Percentiles rank a stretch among this genome's conserved stretches.
These are phyloP conservation scores for Chlamydomonas incerta DNA, from an alignment of 139 green algal species.

Conservation along the genomic window DNA sequence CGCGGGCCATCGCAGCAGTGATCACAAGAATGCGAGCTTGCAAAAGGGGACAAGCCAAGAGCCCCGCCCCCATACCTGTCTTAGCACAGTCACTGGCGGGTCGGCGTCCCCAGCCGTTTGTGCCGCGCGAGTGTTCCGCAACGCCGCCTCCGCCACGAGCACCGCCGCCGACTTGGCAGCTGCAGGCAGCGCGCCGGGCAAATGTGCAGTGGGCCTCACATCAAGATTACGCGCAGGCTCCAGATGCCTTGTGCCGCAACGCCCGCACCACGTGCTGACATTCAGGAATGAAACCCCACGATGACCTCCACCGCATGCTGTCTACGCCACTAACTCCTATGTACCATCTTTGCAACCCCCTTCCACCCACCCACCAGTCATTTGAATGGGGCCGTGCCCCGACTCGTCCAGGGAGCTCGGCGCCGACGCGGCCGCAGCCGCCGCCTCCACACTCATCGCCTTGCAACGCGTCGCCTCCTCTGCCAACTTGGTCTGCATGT, in stretches of 20 bases:
- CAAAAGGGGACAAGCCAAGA: no score
- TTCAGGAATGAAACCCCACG: no score
- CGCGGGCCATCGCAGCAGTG: no score
- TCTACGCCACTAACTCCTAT: no score
- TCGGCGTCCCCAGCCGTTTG: neutral
- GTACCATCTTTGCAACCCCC: neutral
- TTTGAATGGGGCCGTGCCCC: constrained; percentile 29
- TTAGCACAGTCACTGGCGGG: constrained; percentile 3
- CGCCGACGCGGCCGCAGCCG: neutral
- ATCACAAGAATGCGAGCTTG: no score
- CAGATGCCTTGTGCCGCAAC: no score
- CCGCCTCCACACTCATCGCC: neutral
- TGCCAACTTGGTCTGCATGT: neutral
- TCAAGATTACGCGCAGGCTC: no score
- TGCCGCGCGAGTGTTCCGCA: neutral
- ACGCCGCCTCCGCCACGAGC: constrained; percentile 20
- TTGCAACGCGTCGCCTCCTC: constrained; percentile 20
- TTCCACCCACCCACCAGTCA: constrained; percentile 3
- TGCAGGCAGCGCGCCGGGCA: no score
- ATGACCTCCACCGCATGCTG: no score
- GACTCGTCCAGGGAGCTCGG: neutral
- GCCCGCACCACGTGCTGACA: no score
- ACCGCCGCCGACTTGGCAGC: constrained; percentile 21
- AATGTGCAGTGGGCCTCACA: no score
- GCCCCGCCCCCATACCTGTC: no score